Percentiles rank a stretch among this genome's conserved stretches.
Conservation (phyloP, 148 eudicot genomes). For the Diospyros kaki region DNA sequence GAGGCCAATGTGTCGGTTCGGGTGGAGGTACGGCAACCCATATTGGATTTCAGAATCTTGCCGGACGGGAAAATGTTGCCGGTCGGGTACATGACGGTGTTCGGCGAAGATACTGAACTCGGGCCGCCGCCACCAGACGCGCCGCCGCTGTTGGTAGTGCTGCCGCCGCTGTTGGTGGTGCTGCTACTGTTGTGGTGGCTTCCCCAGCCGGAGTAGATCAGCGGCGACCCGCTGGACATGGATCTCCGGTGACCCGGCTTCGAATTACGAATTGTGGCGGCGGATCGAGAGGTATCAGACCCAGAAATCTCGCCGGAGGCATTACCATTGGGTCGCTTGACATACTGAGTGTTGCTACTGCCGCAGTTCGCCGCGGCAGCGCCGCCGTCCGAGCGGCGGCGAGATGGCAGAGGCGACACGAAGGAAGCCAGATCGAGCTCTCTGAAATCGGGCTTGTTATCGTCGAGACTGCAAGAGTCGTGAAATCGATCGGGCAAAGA, state of each 20-base stretch:
- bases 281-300: conserved; percentile 15
- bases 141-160: conserved; percentile 4
- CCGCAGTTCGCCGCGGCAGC: not conserved
- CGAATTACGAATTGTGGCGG: not conserved
- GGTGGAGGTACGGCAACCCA: conserved; percentile 8
- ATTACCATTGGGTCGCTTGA: conserved; percentile 2
- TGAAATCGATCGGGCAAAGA: conserved; percentile 6
- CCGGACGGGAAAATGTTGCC: conserved; percentile 38
- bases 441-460: conserved; percentile 33
- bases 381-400: conserved; percentile 3
- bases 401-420: not conserved
- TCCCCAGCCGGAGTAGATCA: conserved; percentile 26
- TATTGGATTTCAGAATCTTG: conserved; percentile 22
- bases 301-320: conserved; percentile 22
- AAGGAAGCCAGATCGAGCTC: conserved; percentile 25
- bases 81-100: conserved; percentile 16
- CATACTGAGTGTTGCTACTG: not conserved
- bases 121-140: not conserved
- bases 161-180: conserved; percentile 10
- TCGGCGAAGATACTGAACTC: conserved; percentile 19
- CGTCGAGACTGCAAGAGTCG: not conserved
- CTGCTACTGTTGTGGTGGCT: conserved; percentile 9
- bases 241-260: conserved; percentile 32
- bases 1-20: conserved; percentile 23
- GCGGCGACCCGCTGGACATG: conserved; percentile 26